phyloP scores from a whole-genome alignment of 2,329 filamentous ascomycete species.

The Hirsutella rhossiliensis region DNA sequence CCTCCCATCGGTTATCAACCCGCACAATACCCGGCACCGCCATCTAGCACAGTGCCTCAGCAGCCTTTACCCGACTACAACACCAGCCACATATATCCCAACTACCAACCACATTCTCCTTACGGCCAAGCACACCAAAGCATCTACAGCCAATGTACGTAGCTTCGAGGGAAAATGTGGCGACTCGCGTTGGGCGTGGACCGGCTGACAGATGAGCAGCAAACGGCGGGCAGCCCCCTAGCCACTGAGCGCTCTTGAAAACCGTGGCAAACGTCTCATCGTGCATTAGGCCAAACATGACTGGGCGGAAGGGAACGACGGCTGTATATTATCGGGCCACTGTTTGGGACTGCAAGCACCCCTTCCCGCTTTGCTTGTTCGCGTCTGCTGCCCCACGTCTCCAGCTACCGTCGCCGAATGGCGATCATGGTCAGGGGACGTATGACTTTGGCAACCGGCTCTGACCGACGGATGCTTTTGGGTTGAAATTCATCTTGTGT shows the following conservation, averaged over 20 bases:
- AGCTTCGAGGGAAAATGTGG: not conserved
- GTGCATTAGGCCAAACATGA: too few species aligned
- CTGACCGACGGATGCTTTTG: not conserved
- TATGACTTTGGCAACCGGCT: not conserved
- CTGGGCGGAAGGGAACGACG: too few species aligned
- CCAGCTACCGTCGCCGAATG: not conserved
- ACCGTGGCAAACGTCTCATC: too few species aligned
- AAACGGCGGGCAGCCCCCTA: conserved; percentile 6
- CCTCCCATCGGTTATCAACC: conserved; percentile 66
- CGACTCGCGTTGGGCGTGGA: not conserved
- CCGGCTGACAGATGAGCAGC: conserved; percentile 1
- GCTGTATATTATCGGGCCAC: too few species aligned
- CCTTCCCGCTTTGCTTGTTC: too few species aligned
- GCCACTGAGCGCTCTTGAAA: not conserved
- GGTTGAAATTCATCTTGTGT: not conserved
- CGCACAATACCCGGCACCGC: conserved; percentile 53
- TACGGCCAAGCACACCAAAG: conserved; percentile 44
- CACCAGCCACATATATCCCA: conserved; percentile 40
- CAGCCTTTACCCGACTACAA: conserved; percentile 44
- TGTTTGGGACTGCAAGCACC: too few species aligned
- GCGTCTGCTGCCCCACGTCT: too few species aligned
- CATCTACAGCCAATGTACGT: conserved; percentile 49
- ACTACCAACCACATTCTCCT: conserved; percentile 46
- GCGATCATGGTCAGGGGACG: not conserved
- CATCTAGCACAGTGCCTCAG: conserved; percentile 36